Conservation (phyloP, 768 basidiomycete genomes). For the Collybiopsis confluens region DNA sequence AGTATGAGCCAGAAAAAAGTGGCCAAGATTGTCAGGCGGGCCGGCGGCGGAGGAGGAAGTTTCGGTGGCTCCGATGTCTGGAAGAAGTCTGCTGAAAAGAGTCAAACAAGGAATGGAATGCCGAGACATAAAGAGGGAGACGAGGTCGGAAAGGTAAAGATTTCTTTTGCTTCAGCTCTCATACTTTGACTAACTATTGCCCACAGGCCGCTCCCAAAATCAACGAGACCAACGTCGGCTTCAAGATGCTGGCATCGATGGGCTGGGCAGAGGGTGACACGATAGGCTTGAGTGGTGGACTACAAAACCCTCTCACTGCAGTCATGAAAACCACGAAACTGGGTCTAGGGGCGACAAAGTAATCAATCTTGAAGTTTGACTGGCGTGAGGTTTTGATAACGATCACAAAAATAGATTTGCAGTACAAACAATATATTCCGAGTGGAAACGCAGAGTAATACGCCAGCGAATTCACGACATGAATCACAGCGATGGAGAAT, state of each 20-base stretch:
- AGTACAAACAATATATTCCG: too few species aligned
- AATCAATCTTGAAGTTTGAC: too few species aligned
- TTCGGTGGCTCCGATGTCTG: constrained; percentile 26
- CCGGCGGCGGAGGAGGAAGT: constrained; percentile 31
- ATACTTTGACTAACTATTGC: constrained; percentile 1
- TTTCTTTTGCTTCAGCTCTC: background rate
- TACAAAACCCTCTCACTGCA: constrained; percentile 75
- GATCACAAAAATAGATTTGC: too few species aligned
- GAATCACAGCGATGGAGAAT: too few species aligned
- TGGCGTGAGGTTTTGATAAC: too few species aligned
- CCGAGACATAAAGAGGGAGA: constrained; percentile 77
- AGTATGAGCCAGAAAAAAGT: constrained; percentile 61
- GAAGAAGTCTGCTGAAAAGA: constrained; percentile 8
- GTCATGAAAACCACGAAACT: constrained; percentile 84
- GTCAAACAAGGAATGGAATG: constrained; percentile 18
- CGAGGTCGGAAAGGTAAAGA: constrained; percentile 76
- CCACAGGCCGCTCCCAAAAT: constrained; percentile 76
- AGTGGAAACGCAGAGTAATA: too few species aligned
- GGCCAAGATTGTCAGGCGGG: constrained; percentile 34
- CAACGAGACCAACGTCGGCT: constrained; percentile 76
- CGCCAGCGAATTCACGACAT: too few species aligned
- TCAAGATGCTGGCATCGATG: constrained; percentile 84
- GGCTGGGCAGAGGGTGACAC: constrained; percentile 83
- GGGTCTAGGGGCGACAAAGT: constrained; percentile 66
- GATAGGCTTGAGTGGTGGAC: constrained; percentile 62